Base-by-base conservation (phyloP, 441 rosid species). In the Adansonia madagascariensis region DNA sequence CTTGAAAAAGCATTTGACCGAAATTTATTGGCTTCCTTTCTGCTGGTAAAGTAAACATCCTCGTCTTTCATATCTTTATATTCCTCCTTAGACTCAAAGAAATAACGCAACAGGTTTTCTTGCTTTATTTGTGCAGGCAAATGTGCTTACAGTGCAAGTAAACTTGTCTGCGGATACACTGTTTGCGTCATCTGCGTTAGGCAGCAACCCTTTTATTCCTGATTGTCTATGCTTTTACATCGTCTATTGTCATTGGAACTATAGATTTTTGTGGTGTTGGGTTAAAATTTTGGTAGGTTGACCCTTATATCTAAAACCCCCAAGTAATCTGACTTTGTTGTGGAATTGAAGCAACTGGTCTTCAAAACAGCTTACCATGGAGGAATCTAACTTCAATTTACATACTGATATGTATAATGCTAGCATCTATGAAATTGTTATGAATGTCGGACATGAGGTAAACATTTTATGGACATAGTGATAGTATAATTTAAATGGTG, bases 1-100 rank as follows among this genome's bases (percentile, higher is more conserved):
- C 94, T 90, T 76, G 97, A 94, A 86, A 94, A 89, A 85, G 97
- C 99, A 71, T 81, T 86, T 68, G 86, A 94, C 72, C 84, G 79
- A 64, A 92, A 94, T 82, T 84, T 94, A 27, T 83, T 94, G 68
- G 92, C 85, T 80, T 81, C 91, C 1, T 92, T 94, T 81, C 88
- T 94, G 20, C 86, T 93, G 92, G 98, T 93, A 77, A 87, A 77
- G 47, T 72, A 18, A 60, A 5, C 75, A 63, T 77, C 68, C 35
- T 31, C 46, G 46, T 22, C 22, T 74, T 15, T 53, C n/a, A 12
- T 39, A 62, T 31, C 35, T 31, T 31, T 31, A 31, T 31, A 0
- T 31, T 31, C 35, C 35, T 31, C 35, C 35, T 31, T 31, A 31
- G 35, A 31, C 56, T 35, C 53, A 62, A 52, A 46, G 35, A 50